Percentiles rank a stretch among this genome's conserved stretches.
Evolutionary conservation across 805 yeast species (phyloP).

Genomic region (Monosporozyma unispora): DNA sequence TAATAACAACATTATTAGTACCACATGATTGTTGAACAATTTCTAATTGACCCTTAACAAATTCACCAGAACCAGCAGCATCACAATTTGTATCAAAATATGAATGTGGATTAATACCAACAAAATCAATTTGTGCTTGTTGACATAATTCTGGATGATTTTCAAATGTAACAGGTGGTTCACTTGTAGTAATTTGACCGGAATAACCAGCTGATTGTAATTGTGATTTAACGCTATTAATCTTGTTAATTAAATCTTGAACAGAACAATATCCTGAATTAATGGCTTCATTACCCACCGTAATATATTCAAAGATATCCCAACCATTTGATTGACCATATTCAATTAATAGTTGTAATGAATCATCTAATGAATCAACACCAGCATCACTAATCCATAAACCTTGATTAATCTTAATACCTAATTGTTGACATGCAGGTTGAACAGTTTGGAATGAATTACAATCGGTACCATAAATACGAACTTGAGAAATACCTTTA

Average conservation of each 20-base stretch:
- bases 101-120: conserved; percentile 81
- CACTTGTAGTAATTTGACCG: conserved; percentile 76
- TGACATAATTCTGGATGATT: conserved; percentile 61
- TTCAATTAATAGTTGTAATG: conserved; percentile 44
- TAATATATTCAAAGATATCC: conserved; percentile 66
- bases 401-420: conserved; percentile 75
- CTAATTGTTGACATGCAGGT: conserved; percentile 49
- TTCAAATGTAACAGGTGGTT: conserved; percentile 73
- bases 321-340: conserved; percentile 50
- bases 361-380: conserved; percentile 56
- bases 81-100: conserved; percentile 59
- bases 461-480: conserved; percentile 88
- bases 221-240: conserved; percentile 49
- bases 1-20: conserved; percentile 46
- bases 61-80: conserved; percentile 65
- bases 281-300: conserved; percentile 86
- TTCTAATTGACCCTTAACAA: conserved; percentile 53
- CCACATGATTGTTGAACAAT: conserved; percentile 49
- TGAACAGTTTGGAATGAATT: conserved; percentile 53
- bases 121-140: conserved; percentile 62
- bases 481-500: conserved; percentile 55
- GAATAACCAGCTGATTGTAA: conserved; percentile 63
- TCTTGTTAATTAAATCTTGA: conserved; percentile 53
- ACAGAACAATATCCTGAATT: conserved; percentile 53
- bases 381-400: conserved; percentile 67